These are phyloP conservation scores for Phytopythium mirpurense DNA, from an alignment of 352 stramenopile genomes.

Conservation along the genomic window DNA sequence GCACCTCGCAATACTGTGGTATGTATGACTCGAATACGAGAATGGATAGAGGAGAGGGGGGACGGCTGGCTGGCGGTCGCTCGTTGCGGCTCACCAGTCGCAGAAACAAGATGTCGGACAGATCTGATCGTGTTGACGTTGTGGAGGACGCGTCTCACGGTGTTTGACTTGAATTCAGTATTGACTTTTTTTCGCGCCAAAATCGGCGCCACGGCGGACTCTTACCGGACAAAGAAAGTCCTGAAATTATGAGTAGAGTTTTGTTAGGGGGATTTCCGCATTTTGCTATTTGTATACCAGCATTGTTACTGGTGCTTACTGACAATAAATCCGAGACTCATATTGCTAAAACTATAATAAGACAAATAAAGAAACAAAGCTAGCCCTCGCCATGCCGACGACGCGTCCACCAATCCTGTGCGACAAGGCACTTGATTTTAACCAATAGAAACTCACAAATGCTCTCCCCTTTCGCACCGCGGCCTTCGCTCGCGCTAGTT, in stretches of 20 bases:
- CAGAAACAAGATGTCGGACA: neutral
- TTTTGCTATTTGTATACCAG: neutral
- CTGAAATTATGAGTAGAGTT: no score
- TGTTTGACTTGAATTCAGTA: neutral
- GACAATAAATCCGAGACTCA: neutral
- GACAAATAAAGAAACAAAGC: neutral
- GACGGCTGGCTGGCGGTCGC: no score
- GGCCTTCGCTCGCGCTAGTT: neutral
- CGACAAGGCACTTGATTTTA: neutral
- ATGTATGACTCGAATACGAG: no score
- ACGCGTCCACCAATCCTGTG: neutral
- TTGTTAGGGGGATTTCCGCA: no score
- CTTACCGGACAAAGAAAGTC: neutral
- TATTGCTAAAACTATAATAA: neutral
- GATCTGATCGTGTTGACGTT: neutral
- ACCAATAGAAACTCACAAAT: neutral
- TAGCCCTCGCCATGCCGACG: neutral
- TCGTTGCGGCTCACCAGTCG: no score
- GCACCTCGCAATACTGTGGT: no score
- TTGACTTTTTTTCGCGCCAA: neutral
- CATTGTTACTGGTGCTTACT: neutral
- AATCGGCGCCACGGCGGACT: neutral
- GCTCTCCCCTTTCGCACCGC: constrained; percentile 2
- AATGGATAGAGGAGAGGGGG: no score
- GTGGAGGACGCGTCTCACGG: neutral